Evolutionary conservation across 1,284 basidiomycete genomes (phyloP), one percentile per base, ranked within the genome.

Genomic region (Ceratobasidium sp.): DNA sequence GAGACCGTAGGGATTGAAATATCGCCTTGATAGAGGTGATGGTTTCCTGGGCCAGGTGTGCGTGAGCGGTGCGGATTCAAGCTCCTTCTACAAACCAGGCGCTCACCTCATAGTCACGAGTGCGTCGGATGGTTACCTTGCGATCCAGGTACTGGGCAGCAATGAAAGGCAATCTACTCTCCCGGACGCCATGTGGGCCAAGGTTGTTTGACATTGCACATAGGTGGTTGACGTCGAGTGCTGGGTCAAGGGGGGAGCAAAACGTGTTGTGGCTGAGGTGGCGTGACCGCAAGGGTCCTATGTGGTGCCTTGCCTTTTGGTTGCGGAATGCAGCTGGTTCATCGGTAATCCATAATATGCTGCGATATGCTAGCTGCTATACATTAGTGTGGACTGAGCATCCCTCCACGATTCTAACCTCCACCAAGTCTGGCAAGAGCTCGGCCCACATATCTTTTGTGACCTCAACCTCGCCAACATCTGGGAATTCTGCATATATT

Each of bases 391-490:
- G 38, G 38, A 8, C 38, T 38, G 38, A 38, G 8, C 38, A 38
- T 3, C 38, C 38, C 8, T 38, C 38, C 1, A 66, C 27, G 7
- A 66, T 44, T 1, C 4, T 48, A 10, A 66, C 64, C 10, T 44
- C 27, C 44, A 48, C 55, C 27, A 70, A 41, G 18, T 48, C n/a
- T 16, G 68, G 68, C 30, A 57, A 20, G 6, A 70, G 50, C 7
- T 70, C 68, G 30, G 68, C 18, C 68, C 68, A 70, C 33, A 70
- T n/a, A 4, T 57, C 68, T 35, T 70, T 33, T 54, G 38, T 57
- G 52, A 12, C 55, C 10, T 7, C 35, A n/a, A n/a, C 35, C 6
- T 70, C 52, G 2, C 23, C n/a, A 16, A 38, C n/a, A 27, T 38
- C 68, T n/a, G 38, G 10, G 33, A 70, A 57, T 12, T 14, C 27